phyloP scores from a whole-genome alignment of 768 basidiomycete species.

The Ramaria sp. region DNA sequence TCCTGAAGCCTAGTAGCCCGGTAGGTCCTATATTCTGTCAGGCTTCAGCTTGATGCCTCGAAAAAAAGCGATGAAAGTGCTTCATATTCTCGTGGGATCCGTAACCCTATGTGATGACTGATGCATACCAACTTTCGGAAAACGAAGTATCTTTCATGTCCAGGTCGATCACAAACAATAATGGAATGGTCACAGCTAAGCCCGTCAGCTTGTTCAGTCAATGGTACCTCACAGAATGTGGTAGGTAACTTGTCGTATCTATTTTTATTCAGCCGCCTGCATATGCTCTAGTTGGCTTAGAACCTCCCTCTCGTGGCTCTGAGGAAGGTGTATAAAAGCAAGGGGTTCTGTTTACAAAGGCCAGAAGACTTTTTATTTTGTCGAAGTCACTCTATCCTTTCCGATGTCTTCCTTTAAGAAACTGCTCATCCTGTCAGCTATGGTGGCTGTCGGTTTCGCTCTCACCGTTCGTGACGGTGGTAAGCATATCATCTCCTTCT shows the following conservation, averaged over 20 bases:
- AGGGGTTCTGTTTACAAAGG: not conserved
- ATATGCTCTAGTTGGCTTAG: not conserved
- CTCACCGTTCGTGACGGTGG: not conserved
- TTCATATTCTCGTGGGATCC: not conserved
- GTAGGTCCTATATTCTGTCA: too few relatives aligned
- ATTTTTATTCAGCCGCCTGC: not conserved
- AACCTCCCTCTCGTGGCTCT: too few relatives aligned
- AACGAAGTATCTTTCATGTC: not conserved
- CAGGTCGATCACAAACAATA: not conserved
- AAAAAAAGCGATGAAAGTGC: too few relatives aligned
- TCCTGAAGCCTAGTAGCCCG: too few relatives aligned
- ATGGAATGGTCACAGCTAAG: not conserved
- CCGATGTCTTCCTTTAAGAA: not conserved
- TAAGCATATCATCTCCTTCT: not conserved
- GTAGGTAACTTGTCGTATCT: not conserved
- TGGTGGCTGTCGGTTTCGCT: not conserved
- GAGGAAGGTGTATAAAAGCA: conserved; percentile 4
- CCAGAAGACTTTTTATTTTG: not conserved
- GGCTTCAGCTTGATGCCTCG: too few relatives aligned
- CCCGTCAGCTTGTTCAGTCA: not conserved
- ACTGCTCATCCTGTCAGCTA: not conserved
- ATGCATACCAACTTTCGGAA: conserved; percentile 1
- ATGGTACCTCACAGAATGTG: conserved; percentile 2
- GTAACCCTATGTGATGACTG: not conserved
- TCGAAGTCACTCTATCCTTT: not conserved